Base-by-base conservation (phyloP, 2,329 filamentous ascomycete genomes). In the Rutstroemia sydowiana region DNA sequence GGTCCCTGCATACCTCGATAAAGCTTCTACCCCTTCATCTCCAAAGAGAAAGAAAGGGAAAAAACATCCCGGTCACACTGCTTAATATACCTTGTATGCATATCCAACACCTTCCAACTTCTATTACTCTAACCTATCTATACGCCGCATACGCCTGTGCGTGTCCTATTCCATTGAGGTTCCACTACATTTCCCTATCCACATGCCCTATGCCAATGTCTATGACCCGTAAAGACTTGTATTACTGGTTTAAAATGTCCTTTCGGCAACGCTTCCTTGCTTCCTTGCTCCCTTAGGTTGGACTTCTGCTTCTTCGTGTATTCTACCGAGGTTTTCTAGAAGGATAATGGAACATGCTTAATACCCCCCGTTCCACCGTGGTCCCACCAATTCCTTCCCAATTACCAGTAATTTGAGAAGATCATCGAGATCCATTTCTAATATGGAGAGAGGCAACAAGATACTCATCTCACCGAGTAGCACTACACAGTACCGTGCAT, bases 241-340 rank as follows among this genome's bases (percentile, higher is more conserved):
- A 26, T 8, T 26, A 26, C 23, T 26, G 23, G n/a, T 26, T 4
- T 4, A 26, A 26, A 26, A 26, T 26, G 23, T 26, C 23, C 23
- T 26, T 34, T 20, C 40, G 48, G 48, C 40, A 50, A 44, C 40
- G n/a, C 48, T 45, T 44, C 40, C 48, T 37, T 50, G 48, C 34
- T 8, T 8, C 23, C 23, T 26, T 26, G 23, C 23, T 26, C 8
- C 23, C 23, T 26, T n/a, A n/a, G n/a, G n/a, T n/a, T n/a, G n/a
- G n/a, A n/a, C n/a, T n/a, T n/a, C n/a, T 18, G n/a, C 41, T 37
- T 37, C 40, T 26, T 45, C 14, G 30, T 50, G 48, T 50, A 40
- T 50, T 50, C 48, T 50, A 50, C 48, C 48, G 48, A 45, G 48
- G 31, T 45, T 50, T n/a, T 50, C 48, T 50, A 50, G 48, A 50